phyloP scores from a whole-genome alignment of 2,329 filamentous ascomycete genomes.

The Samsoniella hepiali region DNA sequence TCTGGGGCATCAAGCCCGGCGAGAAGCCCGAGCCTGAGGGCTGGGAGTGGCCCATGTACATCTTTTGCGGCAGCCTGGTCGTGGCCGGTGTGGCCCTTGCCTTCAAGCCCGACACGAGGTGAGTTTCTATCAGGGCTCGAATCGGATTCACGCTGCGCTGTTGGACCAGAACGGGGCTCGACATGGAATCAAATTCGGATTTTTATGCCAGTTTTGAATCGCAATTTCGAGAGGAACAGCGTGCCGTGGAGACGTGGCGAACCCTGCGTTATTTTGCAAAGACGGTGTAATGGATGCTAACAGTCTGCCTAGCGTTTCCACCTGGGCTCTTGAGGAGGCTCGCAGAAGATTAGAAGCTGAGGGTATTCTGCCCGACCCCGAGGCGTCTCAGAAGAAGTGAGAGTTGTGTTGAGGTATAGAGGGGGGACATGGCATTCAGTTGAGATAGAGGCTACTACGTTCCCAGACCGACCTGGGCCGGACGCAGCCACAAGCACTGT shows the following conservation, averaged over 20 bases:
- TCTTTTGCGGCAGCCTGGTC: conserved; percentile 75
- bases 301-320: conserved; percentile 74
- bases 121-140: conserved; percentile 44
- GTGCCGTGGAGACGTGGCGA: conserved; percentile 20
- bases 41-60: conserved; percentile 86
- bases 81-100: conserved; percentile 78
- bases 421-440: conserved; percentile 9
- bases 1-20: conserved; percentile 90
- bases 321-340: conserved; percentile 97
- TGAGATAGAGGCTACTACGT: conserved; percentile 16
- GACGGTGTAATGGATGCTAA: conserved; percentile 27
- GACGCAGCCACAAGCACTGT: conserved; percentile 24
- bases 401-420: conserved; percentile 20
- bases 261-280: conserved; percentile 25
- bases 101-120: conserved; percentile 99
- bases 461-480: conserved; percentile 18
- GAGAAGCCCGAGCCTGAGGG: conserved; percentile 96
- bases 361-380: conserved; percentile 82
- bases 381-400: conserved; percentile 51
- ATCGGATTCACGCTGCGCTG: not conserved
- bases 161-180: not conserved
- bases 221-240: conserved; percentile 6
- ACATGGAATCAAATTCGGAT: not conserved
- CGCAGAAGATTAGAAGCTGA: conserved; percentile 92
- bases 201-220: not conserved